Evolutionary conservation across 257 asterid genomes (phyloP).

Genomic region (Nicotiana attenuata): DNA sequence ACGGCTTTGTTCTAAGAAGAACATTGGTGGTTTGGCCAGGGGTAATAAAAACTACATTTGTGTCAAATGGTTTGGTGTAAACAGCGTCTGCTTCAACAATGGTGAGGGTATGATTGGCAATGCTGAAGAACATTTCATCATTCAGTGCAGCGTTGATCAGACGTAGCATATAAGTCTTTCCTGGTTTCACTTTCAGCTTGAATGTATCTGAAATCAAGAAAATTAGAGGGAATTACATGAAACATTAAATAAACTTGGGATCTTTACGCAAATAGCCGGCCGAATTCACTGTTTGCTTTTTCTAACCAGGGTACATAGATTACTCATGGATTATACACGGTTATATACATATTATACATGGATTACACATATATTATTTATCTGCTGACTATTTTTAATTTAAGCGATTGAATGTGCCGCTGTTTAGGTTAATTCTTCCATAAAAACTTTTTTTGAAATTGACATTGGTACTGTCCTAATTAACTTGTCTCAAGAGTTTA

Average conservation of each 20-base stretch:
- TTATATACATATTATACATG: too few relatives aligned
- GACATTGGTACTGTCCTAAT: neutral
- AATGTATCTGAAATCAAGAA: conserved; percentile 39
- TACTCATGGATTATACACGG: too few relatives aligned
- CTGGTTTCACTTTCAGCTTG: conserved; percentile 51
- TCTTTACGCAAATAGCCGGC: too few relatives aligned
- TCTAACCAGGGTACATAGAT: too few relatives aligned
- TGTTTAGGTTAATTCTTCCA: too few relatives aligned
- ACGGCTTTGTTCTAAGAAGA: conserved; percentile 47
- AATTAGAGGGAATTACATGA: neutral
- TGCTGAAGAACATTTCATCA: conserved; percentile 59
- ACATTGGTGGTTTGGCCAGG: conserved; percentile 73
- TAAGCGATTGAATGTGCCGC: too few relatives aligned
- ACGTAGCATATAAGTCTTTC: conserved; percentile 64
- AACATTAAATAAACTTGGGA: neutral
- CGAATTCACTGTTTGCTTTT: too few relatives aligned
- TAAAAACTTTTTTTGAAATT: too few relatives aligned
- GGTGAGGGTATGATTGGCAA: conserved; percentile 56
- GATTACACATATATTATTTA: too few relatives aligned
- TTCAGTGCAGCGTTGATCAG: conserved; percentile 68
- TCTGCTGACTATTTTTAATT: too few relatives aligned
- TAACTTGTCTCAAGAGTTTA: neutral
- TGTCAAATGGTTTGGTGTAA: conserved; percentile 51
- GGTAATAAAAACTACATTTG: conserved; percentile 36
- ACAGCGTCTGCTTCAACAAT: conserved; percentile 62